Evolutionary conservation across 768 basidiomycete genomes (phyloP), one percentile per base, ranked within the genome.

Genomic region (Macrocybe gigantea): DNA sequence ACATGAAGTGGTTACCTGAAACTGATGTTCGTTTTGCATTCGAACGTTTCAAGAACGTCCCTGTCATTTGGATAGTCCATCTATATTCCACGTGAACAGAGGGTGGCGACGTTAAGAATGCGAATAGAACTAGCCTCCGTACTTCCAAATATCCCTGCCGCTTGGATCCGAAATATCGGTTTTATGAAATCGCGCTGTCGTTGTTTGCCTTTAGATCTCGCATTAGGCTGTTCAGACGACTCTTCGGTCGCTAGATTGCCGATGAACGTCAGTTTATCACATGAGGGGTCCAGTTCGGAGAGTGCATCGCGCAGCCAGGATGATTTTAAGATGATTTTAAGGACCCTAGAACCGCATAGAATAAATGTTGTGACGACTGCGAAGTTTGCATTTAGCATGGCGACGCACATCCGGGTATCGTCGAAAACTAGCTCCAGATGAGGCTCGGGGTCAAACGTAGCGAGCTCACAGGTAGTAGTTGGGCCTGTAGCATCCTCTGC

Each of bases 1-100:
- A 14, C 30, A 8, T 5, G 8, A 9, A 41, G 30, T 8, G 39
- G 5, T 41, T 29, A 93, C 93, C 83, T 88, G 63, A 89, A 90
- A 33, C 70, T 73, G 32, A 93, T 75, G 6, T 69, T 66, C 33
- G 73, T 69, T 8, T 64, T 70, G 62, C 94, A 97, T 51, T 95
- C 89, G 56, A 96, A 93, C 0, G 83, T 80, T 64, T 96, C 93
- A 31, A 97, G 74, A 0, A 98, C 88, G 43, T 96, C 93, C 41
- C 78, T 76, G 58, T 95, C 93, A 56, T 90, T 93, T 3, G 93
- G 93, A 53, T 94, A 98, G 66, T 99, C 94, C 83, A 97, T 90
- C 92, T 94, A 56, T 31, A 22, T 22, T 22, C 22, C 22, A 4
- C 22, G 22, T 22, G 22, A 22, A 22, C 22, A 4, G 22, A 22